Evolutionary conservation across 371 early-diverging fungal genomes (phyloP).

Genomic region (Umbelopsis sp.): DNA sequence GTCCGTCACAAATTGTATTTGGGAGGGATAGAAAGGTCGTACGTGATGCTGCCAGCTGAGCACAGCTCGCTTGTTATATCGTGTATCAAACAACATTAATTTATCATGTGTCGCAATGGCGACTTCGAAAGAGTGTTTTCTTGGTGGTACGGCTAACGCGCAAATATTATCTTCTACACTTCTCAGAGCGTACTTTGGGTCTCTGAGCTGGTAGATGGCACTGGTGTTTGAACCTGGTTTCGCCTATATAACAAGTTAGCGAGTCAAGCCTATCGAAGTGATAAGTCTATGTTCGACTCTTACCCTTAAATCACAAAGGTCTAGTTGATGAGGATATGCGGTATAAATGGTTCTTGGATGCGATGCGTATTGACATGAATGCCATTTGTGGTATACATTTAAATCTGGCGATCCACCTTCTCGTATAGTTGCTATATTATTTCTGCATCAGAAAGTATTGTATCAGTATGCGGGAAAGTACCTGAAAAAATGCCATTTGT

Average conservation of each 20-base stretch:
- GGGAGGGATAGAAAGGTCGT: not conserved
- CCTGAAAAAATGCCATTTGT: not conserved
- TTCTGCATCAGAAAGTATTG: not conserved
- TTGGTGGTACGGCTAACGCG: slow-evolving; percentile 5
- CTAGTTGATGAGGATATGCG: not conserved
- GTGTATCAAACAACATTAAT: not conserved
- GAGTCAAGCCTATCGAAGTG: not conserved
- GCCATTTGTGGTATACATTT: not conserved
- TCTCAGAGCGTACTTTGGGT: not conserved
- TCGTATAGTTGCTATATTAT: not conserved
- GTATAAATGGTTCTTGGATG: not conserved
- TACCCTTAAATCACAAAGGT: slow-evolving; percentile 6
- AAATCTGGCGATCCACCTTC: not conserved
- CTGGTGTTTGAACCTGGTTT: not conserved
- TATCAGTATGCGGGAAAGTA: not conserved
- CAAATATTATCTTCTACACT: not conserved
- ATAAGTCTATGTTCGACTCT: not conserved
- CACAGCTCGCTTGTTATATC: not conserved
- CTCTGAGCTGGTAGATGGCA: not conserved
- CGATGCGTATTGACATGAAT: slow-evolving; percentile 13
- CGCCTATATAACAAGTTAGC: not conserved
- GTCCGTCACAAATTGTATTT: not conserved
- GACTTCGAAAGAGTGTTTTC: not conserved
- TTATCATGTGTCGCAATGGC: not conserved
- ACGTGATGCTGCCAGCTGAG: slow-evolving; percentile 1